Evolutionary conservation across 306 rosid species (phyloP).

Genomic region (Prunus padus): DNA sequence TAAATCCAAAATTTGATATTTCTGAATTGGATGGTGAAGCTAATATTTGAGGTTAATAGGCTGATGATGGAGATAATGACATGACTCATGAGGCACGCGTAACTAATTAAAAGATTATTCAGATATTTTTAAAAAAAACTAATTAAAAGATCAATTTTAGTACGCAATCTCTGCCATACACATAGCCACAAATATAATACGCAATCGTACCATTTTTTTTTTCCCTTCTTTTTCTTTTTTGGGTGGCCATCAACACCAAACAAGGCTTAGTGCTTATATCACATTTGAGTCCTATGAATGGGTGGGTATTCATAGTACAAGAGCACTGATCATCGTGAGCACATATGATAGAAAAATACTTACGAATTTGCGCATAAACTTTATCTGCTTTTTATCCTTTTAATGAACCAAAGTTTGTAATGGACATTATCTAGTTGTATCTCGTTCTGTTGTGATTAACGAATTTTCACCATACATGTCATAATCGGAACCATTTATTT

Average conservation of each 20-base stretch:
- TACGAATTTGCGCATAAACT: too few species aligned
- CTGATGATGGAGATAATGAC: background rate
- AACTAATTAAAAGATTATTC: background rate
- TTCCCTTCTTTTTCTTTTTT: too few species aligned
- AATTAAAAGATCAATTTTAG: background rate
- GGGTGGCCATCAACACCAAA: background rate
- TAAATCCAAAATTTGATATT: background rate
- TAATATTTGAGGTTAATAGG: background rate
- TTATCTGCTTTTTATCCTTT: too few species aligned
- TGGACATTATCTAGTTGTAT: too few species aligned
- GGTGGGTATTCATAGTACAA: background rate
- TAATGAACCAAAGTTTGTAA: too few species aligned
- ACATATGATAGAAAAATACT: background rate
- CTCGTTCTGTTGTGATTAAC: too few species aligned
- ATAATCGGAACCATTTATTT: too few species aligned
- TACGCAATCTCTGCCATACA: background rate
- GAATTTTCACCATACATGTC: too few species aligned
- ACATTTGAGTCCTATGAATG: background rate
- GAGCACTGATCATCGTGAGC: background rate
- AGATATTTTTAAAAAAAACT: background rate
- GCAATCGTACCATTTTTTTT: background rate
- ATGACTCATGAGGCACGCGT: background rate
- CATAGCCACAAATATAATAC: background rate
- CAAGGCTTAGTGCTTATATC: background rate
- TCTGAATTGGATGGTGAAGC: background rate